A percentile compares a stretch with the other conserved stretches of the same genome.
Conservation (phyloP, 352 stramenopile species). For the Pythium rhizo-oryzae region DNA sequence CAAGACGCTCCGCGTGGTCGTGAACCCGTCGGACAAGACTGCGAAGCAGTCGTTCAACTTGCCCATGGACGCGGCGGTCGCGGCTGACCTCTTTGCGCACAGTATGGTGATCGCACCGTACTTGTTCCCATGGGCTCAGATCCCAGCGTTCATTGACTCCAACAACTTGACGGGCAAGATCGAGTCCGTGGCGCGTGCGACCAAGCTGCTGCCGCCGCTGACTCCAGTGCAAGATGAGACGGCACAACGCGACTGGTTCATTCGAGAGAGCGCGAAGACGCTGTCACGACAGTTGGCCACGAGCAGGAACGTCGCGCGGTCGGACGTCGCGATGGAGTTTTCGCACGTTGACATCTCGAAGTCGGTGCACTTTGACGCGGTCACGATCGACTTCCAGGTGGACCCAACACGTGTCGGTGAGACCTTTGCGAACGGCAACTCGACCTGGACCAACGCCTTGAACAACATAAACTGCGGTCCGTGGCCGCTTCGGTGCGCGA, state of each 20-base stretch:
- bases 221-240: neutral
- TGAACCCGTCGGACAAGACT: neutral
- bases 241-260: constrained; percentile 3
- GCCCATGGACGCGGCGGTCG: constrained; percentile 22
- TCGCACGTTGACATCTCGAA: constrained; percentile 1
- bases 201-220: neutral
- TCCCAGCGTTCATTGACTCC: neutral
- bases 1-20: constrained; percentile 1
- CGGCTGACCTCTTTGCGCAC: constrained; percentile 16
- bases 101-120: neutral
- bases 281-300: neutral
- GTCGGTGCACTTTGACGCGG: constrained; percentile 6
- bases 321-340: neutral
- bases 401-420: constrained; percentile 2
- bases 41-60: neutral
- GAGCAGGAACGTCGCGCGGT: neutral
- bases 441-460: neutral
- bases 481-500: constrained; percentile 3
- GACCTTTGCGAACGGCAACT: neutral
- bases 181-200: neutral
- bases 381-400: constrained; percentile 11
- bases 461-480: neutral
- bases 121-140: neutral
- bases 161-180: too few species aligned
- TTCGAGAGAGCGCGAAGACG: neutral